phyloP scores from a whole-genome alignment of 495 filamentous ascomycete genomes.

The Cenococcum geophilum region DNA sequence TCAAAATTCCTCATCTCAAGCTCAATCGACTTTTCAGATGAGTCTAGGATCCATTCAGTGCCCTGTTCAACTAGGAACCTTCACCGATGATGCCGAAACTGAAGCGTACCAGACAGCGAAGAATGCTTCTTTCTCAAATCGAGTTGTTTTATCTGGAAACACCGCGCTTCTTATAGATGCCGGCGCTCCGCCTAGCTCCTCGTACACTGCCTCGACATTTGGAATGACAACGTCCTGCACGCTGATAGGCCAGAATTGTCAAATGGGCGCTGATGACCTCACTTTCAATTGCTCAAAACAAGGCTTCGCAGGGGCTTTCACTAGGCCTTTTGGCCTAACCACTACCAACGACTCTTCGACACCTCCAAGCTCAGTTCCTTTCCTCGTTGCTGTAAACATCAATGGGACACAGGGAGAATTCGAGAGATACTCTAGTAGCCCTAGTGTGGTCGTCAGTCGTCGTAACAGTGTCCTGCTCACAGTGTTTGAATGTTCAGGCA shows the following conservation, averaged over 20 bases:
- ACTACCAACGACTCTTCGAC: background rate
- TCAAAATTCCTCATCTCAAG: background rate
- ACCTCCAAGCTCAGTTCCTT: background rate
- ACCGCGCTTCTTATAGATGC: background rate
- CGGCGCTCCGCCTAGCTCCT: background rate
- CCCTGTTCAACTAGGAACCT: background rate
- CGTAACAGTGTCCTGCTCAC: background rate
- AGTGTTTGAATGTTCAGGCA: background rate
- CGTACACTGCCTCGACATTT: background rate
- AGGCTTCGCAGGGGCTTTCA: background rate
- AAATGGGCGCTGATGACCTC: background rate
- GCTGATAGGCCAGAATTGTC: background rate
- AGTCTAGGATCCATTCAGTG: background rate
- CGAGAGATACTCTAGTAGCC: background rate
- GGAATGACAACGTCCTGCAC: constrained; percentile 1
- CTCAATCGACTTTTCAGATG: background rate
- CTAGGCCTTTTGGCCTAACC: background rate
- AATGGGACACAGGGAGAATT: background rate
- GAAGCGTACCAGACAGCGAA: constrained; percentile 3
- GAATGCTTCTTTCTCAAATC: background rate
- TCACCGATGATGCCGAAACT: background rate
- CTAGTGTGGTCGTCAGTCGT: background rate
- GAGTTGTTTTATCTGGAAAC: background rate
- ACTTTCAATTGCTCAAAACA: background rate
- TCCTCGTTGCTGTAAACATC: constrained; percentile 1